A percentile compares a stretch with the other conserved stretches of the same genome.
Conservation (phyloP, 768 basidiomycete species). For the Plicaturopsis crispa region DNA sequence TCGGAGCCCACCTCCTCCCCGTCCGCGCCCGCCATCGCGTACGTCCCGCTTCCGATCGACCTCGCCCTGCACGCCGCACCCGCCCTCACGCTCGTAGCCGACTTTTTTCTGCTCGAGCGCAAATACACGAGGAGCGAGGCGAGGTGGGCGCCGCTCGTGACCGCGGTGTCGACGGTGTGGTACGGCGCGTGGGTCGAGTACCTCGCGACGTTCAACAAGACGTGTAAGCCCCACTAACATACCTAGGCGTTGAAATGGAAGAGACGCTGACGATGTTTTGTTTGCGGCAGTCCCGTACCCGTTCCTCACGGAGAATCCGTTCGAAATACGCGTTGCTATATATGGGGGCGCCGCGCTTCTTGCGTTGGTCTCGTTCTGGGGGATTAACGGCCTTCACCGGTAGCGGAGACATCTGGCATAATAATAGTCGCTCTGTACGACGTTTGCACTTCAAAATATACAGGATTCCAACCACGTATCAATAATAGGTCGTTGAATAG, state of each 20-base stretch:
- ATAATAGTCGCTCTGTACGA: no score
- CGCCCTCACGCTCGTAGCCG: constrained; percentile 44
- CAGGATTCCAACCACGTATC: no score
- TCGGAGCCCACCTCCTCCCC: constrained; percentile 20
- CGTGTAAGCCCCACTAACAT: no score
- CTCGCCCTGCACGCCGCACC: constrained; percentile 63
- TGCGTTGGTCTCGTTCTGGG: constrained; percentile 47
- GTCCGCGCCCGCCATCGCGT: constrained; percentile 14
- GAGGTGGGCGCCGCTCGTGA: constrained; percentile 12
- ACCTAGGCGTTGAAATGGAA: no score
- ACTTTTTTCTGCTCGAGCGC: constrained; percentile 62
- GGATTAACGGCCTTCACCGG: constrained; percentile 54
- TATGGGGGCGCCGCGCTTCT: constrained; percentile 46
- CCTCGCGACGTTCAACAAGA: constrained; percentile 51
- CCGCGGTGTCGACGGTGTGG: constrained; percentile 25
- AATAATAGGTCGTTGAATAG: no score
- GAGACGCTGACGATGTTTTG: constrained; percentile 1
- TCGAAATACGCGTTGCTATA: constrained; percentile 45
- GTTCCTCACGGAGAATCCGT: constrained; percentile 59
- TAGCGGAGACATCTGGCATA: no score
- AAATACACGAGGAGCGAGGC: constrained; percentile 36
- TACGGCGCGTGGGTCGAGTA: constrained; percentile 66
- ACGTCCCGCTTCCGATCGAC: constrained; percentile 48
- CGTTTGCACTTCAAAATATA: no score
- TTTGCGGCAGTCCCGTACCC: constrained; percentile 66